These are phyloP conservation scores for Glycyrrhiza uralensis DNA, from an alignment of 306 rosid genomes.

Conservation along the genomic window DNA sequence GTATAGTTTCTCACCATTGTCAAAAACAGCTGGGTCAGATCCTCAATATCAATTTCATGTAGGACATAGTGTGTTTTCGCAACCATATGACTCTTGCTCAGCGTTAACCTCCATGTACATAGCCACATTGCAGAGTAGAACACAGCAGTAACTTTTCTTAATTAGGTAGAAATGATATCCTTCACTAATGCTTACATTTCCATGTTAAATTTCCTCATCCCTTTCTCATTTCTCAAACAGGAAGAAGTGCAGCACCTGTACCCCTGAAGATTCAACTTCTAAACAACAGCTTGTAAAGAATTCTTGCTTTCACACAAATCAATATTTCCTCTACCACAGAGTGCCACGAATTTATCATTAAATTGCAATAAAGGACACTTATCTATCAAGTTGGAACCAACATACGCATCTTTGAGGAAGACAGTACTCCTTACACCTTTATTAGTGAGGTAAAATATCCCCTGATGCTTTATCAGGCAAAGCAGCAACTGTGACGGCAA, in stretches of 20 bases:
- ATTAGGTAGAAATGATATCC: slow-evolving; percentile 2
- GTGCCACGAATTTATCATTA: slow-evolving; percentile 46
- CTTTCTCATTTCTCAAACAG: not conserved
- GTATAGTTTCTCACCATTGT: not conserved
- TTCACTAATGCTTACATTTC: not conserved
- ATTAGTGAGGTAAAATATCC: slow-evolving; percentile 84
- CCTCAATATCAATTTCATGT: not conserved
- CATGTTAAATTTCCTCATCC: not conserved
- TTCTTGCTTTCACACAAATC: slow-evolving; percentile 29
- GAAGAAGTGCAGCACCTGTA: not conserved
- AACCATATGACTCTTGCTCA: not conserved
- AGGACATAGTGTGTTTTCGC: not conserved
- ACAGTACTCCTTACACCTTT: slow-evolving; percentile 81
- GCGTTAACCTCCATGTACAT: not conserved
- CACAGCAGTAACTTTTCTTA: not conserved
- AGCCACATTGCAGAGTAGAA: not conserved
- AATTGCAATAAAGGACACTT: slow-evolving; percentile 58
- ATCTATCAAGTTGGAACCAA: slow-evolving; percentile 48
- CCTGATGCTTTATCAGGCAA: slow-evolving; percentile 80
- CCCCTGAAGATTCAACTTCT: slow-evolving; percentile 30
- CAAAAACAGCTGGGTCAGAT: not conserved
- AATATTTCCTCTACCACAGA: slow-evolving; percentile 57
- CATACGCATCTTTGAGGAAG: slow-evolving; percentile 65
- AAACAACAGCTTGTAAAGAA: slow-evolving; percentile 31
- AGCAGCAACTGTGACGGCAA: slow-evolving; percentile 72